phyloP scores from a whole-genome alignment of 768 basidiomycete species.

The Calocera cornea region DNA sequence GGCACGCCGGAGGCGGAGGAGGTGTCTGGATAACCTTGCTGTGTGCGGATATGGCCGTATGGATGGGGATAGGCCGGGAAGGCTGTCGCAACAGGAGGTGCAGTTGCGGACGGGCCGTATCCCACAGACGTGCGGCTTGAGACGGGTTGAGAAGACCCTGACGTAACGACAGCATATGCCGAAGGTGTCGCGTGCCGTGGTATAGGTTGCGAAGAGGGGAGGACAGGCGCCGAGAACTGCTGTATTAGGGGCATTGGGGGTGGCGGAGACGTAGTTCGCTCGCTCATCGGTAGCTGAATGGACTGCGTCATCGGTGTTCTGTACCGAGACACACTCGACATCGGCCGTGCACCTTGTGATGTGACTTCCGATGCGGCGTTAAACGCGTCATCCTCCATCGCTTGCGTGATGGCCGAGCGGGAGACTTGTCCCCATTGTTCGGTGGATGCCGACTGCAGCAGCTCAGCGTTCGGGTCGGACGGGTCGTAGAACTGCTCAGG shows the following conservation, averaged over 20 bases:
- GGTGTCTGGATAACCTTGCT: not conserved
- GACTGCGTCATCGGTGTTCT: slow-evolving; percentile 1
- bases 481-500: not conserved
- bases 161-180: not conserved
- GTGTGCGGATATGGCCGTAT: not conserved
- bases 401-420: not conserved
- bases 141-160: not conserved
- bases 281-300: not conserved
- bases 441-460: not conserved
- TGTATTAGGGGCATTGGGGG: not conserved
- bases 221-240: not conserved
- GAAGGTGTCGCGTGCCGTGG: not conserved
- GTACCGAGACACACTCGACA: not conserved
- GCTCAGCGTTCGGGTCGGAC: not conserved
- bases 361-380: not conserved
- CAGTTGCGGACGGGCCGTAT: not conserved
- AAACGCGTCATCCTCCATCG: slow-evolving; percentile 2
- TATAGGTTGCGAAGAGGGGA: not conserved
- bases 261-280: not conserved
- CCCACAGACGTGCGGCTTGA: not conserved
- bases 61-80: not conserved
- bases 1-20: not conserved
- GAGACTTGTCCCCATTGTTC: slow-evolving; percentile 4
- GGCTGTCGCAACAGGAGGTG: not conserved
- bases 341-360: not conserved